Conservation (phyloP, 768 basidiomycete species). For the Suillus subaureus region DNA sequence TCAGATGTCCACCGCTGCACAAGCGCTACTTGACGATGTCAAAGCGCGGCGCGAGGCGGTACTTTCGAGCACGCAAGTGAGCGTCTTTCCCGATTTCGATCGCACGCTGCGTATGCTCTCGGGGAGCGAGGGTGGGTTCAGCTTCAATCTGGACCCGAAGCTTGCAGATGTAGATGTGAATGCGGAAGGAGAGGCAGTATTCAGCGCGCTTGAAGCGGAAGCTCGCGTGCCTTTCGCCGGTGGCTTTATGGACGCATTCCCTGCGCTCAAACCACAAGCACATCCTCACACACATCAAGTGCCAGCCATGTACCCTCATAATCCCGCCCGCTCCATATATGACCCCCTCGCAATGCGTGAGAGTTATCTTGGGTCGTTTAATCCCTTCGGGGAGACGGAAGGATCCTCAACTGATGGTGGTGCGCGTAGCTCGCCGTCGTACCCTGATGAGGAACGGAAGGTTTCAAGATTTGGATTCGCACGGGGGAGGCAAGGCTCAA, state of each 20-base stretch:
- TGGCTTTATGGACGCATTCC: constrained; percentile 71
- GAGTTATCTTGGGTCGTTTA: constrained; percentile 74
- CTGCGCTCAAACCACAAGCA: constrained; percentile 49
- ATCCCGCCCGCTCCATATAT: constrained; percentile 53
- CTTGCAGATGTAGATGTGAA: constrained; percentile 53
- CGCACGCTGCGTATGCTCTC: constrained; percentile 76
- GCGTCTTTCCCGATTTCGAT: constrained; percentile 89
- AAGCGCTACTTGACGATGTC: constrained; percentile 83
- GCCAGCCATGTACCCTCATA: constrained; percentile 49
- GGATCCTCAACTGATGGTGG: constrained; percentile 36
- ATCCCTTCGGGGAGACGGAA: constrained; percentile 76
- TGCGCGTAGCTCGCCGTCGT: constrained; percentile 40
- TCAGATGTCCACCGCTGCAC: constrained; percentile 86
- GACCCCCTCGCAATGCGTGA: constrained; percentile 49
- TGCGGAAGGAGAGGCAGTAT: constrained; percentile 34
- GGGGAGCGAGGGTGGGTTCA: constrained; percentile 71
- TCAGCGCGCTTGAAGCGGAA: constrained; percentile 50
- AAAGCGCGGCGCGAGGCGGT: constrained; percentile 70
- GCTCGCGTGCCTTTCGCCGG: constrained; percentile 62
- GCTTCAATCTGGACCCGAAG: constrained; percentile 84
- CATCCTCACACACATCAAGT: constrained; percentile 23
- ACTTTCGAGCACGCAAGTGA: constrained; percentile 43
- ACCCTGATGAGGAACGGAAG: constrained; percentile 63
- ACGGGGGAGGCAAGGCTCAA: constrained; percentile 64
- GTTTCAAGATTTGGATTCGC: constrained; percentile 85